Percentiles rank a stretch among this genome's conserved stretches.
These are phyloP conservation scores for Diaporthe sp. DNA, from an alignment of 2,329 filamentous ascomycete species.

Conservation along the genomic window DNA sequence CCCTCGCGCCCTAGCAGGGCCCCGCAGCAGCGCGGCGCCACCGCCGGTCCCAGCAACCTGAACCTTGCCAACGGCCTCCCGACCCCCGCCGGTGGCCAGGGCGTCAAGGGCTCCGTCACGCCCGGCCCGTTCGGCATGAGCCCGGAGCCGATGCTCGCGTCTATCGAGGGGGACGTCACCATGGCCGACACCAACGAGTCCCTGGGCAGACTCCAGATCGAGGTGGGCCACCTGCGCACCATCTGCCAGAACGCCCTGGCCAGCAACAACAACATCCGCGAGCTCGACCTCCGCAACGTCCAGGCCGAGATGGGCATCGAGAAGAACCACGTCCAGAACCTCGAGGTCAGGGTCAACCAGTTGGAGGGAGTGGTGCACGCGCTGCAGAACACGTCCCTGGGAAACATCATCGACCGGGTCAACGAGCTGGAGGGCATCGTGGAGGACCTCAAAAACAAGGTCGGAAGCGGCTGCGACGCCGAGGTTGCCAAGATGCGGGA, in stretches of 20 bases:
- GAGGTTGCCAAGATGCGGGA: slow-evolving; percentile 39
- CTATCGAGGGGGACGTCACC: not conserved
- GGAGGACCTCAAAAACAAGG: slow-evolving; percentile 14
- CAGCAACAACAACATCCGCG: not conserved
- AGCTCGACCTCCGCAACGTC: slow-evolving; percentile 9
- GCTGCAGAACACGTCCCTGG: slow-evolving; percentile 19
- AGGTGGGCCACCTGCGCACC: slow-evolving; percentile 35
- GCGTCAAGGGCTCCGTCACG: not conserved
- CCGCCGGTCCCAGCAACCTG: not conserved
- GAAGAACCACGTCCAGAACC: not conserved
- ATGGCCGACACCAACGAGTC: not conserved
- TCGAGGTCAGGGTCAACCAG: slow-evolving; percentile 3
- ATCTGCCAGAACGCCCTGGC: slow-evolving; percentile 31
- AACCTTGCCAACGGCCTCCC: not conserved
- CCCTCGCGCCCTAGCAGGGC: not conserved
- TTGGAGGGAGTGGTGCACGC: slow-evolving; percentile 18
- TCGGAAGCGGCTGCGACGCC: slow-evolving; percentile 28
- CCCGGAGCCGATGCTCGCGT: slow-evolving; percentile 29
- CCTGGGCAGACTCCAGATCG: not conserved
- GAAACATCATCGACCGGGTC: not conserved
- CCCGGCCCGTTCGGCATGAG: slow-evolving; percentile 4
- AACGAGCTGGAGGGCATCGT: slow-evolving; percentile 19
- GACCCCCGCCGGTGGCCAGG: not conserved
- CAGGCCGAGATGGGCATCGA: slow-evolving; percentile 8
- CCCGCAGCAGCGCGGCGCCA: not conserved